Base-by-base conservation (phyloP, 2,329 filamentous ascomycete genomes). In the Hymenoscyphus scutula region DNA sequence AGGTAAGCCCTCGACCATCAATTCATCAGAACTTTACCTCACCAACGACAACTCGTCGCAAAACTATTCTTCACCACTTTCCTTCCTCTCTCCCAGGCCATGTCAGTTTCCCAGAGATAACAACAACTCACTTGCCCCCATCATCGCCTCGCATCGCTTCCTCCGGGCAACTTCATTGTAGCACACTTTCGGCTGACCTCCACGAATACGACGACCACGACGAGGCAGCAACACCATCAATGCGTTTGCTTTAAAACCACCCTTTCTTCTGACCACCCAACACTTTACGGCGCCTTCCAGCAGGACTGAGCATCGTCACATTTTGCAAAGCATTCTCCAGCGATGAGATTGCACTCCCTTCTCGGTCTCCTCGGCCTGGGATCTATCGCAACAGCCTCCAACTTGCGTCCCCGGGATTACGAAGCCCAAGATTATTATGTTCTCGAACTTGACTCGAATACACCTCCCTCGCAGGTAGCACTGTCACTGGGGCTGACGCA, bases 351-450 rank as follows among this genome's bases (percentile, higher is more conserved):
- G 64, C 68, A 79, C 64, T 79, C 83, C 64, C 69, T 85, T 59
- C 72, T 89, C 62, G 79, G 82, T 75, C 77, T 85, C 57, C 75
- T 81, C 60, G 79, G 82, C 76, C 76, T 86, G 56, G 77, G 82
- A 64, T 82, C 72, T 76, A 68, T 77, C 29, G 73, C 80, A 64
- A 77, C 80, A 62, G 79, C 82, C 32, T 75, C 80, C 54, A 68
- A 70, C 59, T 75, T 85, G 53, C 79, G 81, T 57, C 79, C 82
- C 66, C 89, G 90, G 70, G 84, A 95, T 73, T 91, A 96, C 80
- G 84, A 89, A 57, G 82, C 84, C 45, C 86, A 92, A 77, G 94
- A 99, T 76, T 98, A 96, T 78, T 97, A 98, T 75, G 92, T 96
- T 67, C 82, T 99, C 55, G 90, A 97, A 68, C 84, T 99, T 72